A percentile compares a stretch with the other conserved stretches of the same genome.
These are phyloP conservation scores for Arctium lappa DNA, from an alignment of 129 eudicot genomes.

Conservation along the genomic window DNA sequence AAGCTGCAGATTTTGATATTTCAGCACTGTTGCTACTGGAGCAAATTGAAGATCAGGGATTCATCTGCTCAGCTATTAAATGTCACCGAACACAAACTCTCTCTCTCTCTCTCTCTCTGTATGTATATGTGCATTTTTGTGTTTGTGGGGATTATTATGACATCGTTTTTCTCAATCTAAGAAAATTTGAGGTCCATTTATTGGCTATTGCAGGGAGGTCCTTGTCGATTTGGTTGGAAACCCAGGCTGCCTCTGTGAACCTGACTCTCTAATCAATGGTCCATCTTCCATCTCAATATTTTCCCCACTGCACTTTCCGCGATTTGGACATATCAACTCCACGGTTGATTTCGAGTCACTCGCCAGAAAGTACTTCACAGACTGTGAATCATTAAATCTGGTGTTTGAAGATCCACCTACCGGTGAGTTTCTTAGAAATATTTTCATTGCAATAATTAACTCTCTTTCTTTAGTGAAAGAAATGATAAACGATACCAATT, in stretches of 20 bases:
- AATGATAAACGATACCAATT: neutral
- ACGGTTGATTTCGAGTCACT: conserved; percentile 61
- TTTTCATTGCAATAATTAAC: neutral
- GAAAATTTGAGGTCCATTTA: neutral
- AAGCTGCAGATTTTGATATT: too few species aligned
- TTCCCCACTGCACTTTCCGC: conserved; percentile 79
- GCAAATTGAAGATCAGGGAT: too few species aligned
- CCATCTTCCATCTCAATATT: conserved; percentile 92
- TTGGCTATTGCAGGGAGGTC: conserved; percentile 56
- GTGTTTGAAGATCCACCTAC: conserved; percentile 70
- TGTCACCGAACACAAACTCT: too few species aligned
- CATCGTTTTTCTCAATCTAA: neutral
- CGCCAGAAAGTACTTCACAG: conserved; percentile 76
- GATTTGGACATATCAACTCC: conserved; percentile 56
- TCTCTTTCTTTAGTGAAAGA: neutral
- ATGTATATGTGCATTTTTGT: too few species aligned
- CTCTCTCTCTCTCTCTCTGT: too few species aligned
- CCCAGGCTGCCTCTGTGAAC: conserved; percentile 83
- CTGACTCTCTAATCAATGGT: conserved; percentile 88
- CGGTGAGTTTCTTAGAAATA: conserved; percentile 39
- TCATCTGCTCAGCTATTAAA: too few species aligned
- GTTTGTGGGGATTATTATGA: neutral
- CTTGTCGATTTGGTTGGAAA: conserved; percentile 78
- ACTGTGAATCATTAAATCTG: conserved; percentile 64
- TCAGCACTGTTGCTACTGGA: too few species aligned